Percentiles rank a stretch among this genome's conserved stretches.
These are phyloP conservation scores for Cercospora brassicicola DNA, from an alignment of 2,329 filamentous ascomycete genomes.

Conservation along the genomic window DNA sequence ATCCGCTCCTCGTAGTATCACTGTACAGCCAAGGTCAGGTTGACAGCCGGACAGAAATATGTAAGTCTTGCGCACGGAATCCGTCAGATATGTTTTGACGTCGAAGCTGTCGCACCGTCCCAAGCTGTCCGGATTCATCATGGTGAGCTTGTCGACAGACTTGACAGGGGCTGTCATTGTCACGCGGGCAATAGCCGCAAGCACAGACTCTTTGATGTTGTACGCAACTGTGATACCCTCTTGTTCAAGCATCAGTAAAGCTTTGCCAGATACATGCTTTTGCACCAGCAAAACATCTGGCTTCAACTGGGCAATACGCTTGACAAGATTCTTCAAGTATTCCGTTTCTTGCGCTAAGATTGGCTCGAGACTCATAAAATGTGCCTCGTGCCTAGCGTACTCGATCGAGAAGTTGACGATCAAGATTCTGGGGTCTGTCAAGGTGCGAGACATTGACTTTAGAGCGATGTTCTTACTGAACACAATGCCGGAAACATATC, in stretches of 20 bases:
- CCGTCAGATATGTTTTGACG: constrained; percentile 90
- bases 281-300: constrained; percentile 89
- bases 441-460: constrained; percentile 91
- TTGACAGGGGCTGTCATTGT: constrained; percentile 90
- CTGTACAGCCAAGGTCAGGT: constrained; percentile 89
- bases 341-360: constrained; percentile 96
- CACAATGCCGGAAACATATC: constrained; percentile 94
- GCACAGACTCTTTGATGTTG: constrained; percentile 93
- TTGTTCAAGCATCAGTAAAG: constrained; percentile 81
- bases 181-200: constrained; percentile 90
- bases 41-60: constrained; percentile 91
- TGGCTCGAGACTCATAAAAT: constrained; percentile 97
- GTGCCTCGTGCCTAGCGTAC: constrained; percentile 86
- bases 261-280: constrained; percentile 86
- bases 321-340: constrained; percentile 86
- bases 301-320: constrained; percentile 79
- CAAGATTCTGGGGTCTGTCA: constrained; percentile 79
- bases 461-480: constrained; percentile 96
- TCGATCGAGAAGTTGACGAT: constrained; percentile 95
- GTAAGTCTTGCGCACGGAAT: constrained; percentile 85
- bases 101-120: constrained; percentile 86
- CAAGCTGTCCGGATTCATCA: constrained; percentile 67
- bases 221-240: constrained; percentile 90
- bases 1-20: constrained; percentile 80
- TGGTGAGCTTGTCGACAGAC: constrained; percentile 86